Percentiles rank a stretch among this genome's conserved stretches.
These are phyloP conservation scores for Mortierella sp. DNA, from an alignment of 371 early-diverging fungal species.

Conservation along the genomic window DNA sequence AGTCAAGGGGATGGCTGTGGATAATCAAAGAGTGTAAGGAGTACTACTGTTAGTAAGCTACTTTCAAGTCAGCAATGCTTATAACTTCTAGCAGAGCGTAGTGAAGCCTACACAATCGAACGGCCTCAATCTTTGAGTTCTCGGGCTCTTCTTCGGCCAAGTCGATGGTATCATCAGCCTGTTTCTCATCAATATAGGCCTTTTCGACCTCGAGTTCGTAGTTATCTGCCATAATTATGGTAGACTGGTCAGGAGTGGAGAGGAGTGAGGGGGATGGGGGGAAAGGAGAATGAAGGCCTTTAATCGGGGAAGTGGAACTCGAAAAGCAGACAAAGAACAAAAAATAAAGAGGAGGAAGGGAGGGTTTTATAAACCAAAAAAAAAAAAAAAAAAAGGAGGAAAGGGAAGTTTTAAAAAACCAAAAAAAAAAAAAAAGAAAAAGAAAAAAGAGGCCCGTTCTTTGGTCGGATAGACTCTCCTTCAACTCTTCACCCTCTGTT, in stretches of 20 bases:
- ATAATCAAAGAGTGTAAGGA: background rate
- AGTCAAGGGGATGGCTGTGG: constrained; percentile 62
- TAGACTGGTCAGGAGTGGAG: background rate
- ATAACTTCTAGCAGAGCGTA: background rate
- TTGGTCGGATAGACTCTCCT: background rate
- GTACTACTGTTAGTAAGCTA: background rate
- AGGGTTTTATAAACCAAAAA: background rate
- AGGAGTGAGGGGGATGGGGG: background rate
- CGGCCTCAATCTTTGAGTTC: constrained; percentile 36
- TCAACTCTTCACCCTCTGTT: too few species aligned
- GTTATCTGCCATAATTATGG: constrained; percentile 11
- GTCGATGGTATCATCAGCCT: background rate
- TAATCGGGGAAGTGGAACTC: constrained; percentile 5
- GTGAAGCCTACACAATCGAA: constrained; percentile 31
- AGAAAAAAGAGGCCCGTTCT: too few species aligned
- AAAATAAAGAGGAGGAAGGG: background rate
- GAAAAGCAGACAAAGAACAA: constrained; percentile 15
- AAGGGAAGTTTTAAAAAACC: background rate
- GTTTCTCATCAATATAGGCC: constrained; percentile 2
- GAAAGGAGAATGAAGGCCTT: background rate
- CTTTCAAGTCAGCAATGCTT: background rate
- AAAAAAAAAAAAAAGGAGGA: background rate
- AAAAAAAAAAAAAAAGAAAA: background rate
- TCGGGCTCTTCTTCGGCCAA: constrained; percentile 16
- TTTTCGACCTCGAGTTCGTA: background rate